A percentile compares a stretch with the other conserved stretches of the same genome.
Conservation (phyloP, 371 early-diverging fungal species). For the Capniomyces stellatus region DNA sequence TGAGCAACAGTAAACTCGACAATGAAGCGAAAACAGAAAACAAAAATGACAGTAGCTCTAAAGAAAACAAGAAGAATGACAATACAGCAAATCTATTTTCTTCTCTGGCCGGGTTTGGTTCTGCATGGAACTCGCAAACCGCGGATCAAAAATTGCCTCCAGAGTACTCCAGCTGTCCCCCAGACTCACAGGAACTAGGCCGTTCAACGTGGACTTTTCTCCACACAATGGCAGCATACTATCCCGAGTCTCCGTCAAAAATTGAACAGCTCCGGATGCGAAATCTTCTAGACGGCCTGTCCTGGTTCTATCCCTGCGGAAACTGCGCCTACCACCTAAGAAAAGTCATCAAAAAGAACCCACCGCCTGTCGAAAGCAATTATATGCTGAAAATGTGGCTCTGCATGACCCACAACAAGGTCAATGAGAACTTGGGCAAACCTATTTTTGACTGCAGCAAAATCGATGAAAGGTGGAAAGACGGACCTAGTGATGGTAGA, state of each 20-base stretch:
- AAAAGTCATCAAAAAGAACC: constrained; percentile 43
- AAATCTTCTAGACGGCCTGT: constrained; percentile 48
- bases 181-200: constrained; percentile 76
- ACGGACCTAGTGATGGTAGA: constrained; percentile 57
- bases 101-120: too few species aligned
- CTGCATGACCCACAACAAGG: constrained; percentile 93
- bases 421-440: constrained; percentile 85
- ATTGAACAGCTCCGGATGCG: constrained; percentile 58
- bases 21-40: too few species aligned
- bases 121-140: too few species aligned
- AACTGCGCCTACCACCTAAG: constrained; percentile 79
- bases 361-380: constrained; percentile 68
- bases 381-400: constrained; percentile 68
- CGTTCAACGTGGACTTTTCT: constrained; percentile 92
- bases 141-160: too few species aligned
- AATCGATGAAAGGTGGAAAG: constrained; percentile 85
- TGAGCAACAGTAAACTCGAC: too few species aligned
- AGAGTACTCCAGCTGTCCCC: constrained; percentile 52
- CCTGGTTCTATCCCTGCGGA: constrained; percentile 89
- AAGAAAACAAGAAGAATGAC: too few species aligned
- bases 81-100: too few species aligned
- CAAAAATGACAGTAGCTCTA: too few species aligned
- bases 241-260: constrained; percentile 70
- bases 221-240: constrained; percentile 97
- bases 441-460: constrained; percentile 83